Percentiles rank a stretch among this genome's conserved stretches.
Conservation (phyloP, 345 rosid genomes). For the Gossypium rotundifolium region DNA sequence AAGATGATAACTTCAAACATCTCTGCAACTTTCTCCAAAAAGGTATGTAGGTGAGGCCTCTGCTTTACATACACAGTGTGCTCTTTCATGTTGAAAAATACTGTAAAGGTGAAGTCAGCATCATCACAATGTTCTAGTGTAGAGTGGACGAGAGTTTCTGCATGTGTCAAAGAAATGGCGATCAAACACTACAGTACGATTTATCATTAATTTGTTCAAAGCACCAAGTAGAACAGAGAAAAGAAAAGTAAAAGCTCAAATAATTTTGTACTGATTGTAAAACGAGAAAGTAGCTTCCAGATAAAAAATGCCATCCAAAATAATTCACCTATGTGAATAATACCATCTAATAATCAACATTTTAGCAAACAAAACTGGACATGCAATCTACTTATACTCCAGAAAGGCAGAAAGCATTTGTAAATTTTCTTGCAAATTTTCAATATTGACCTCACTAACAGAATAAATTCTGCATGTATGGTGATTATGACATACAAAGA, state of each 20-base stretch:
- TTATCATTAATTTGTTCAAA: neutral
- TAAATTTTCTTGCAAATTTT: neutral
- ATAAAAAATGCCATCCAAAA: neutral
- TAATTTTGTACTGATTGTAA: neutral
- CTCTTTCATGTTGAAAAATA: constrained; percentile 83
- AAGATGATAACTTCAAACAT: constrained; percentile 79
- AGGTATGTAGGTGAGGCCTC: constrained; percentile 74
- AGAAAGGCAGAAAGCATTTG: neutral
- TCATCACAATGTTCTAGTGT: constrained; percentile 62
- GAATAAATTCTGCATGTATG: neutral
- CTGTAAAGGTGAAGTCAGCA: constrained; percentile 79
- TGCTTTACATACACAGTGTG: constrained; percentile 73
- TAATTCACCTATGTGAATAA: neutral
- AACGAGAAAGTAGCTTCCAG: neutral
- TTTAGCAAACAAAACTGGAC: constrained; percentile 1
- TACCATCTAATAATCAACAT: neutral
- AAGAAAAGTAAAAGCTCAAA: neutral
- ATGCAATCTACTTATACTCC: neutral
- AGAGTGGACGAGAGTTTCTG: constrained; percentile 94
- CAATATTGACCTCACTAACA: neutral
- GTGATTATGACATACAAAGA: neutral
- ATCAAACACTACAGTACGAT: constrained; percentile 1
- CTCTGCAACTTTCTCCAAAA: constrained; percentile 84
- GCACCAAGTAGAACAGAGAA: neutral
- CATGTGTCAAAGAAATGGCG: constrained; percentile 16